Base-by-base conservation (phyloP, 2,329 filamentous ascomycete species). In the Paramyrothecium roridum region DNA sequence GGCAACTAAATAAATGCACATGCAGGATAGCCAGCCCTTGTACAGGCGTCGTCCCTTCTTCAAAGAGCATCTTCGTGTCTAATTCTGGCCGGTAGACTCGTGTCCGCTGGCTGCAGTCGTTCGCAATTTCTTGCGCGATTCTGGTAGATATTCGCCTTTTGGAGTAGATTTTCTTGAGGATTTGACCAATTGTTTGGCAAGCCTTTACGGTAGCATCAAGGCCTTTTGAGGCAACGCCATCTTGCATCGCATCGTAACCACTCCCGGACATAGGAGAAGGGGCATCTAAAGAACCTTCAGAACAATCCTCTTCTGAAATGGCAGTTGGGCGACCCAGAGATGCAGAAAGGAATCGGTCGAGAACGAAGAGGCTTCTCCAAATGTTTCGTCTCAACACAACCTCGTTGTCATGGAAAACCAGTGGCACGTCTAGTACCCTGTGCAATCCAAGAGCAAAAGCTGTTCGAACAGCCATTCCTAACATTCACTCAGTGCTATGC, bases 361-460 rank as follows among this genome's bases (percentile, higher is more conserved):
- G 75, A 16, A 89, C 74, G 56, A 86, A 88, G 1, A 89, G 68
- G 12, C 83, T 85, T 54, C 81, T 80, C 86, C 85, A 89, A 3
- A 88, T 67, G 50, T 83, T 87, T 26, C 79, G 78, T 34, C 84
- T 75, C 10, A 79, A 67, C 10, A 64, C 67, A 58, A 80, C 73
- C 52, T 83, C 75, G 12, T 76, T 70, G 1, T 64, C 63, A 8
- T 68, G 69, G 63, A 85, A 86, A 17, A 84, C 76, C 13, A 75
- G 68, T 70, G 83, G 78, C 3, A 80, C 81, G 59, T 87, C 83
- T 61, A 82, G 56, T 8, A 63, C 79, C 61, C 82, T 76, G 60
- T 89, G 85, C 3, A 89, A 70, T 2, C 86, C 86, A 2, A 88
- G 69, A 1, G 84, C 79, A 63, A 84, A 82, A 2, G 84, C 84